Evolutionary conservation across 2,329 filamentous ascomycete genomes (phyloP), one percentile per base, ranked within the genome.

Genomic region (Aspergillus novofumigatus): DNA sequence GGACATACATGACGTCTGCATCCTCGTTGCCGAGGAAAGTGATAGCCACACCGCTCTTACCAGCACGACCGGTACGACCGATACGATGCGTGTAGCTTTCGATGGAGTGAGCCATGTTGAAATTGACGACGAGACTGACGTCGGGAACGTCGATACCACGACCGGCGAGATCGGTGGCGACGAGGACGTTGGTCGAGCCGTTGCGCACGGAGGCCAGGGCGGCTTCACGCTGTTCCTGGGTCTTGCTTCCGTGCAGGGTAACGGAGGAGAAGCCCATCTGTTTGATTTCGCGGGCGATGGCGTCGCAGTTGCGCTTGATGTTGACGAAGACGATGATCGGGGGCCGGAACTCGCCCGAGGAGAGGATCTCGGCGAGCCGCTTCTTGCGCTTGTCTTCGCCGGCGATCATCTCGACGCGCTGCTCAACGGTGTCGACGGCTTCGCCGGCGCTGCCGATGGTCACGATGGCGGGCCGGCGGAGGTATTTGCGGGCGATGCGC

Each of bases 251-350:
- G 78, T 99, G 94, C 32, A 99, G 79, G 0, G 93, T 97, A 67
- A 96, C 92, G 7, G 89, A 86, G 21, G 86, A 90, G 81, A 92
- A 94, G 66, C 94, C 94, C 86, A 94, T 94, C 53, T 89, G 84
- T 71, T 96, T 94, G 80, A 99, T 94, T 70, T 97, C 93, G 59
- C 91, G 85, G 3, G 93, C 93, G 50, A 99, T 89, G 58, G 91
- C 90, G 73, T 99, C 94, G 79, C 93, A 97, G 79, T 97, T 97
- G 67, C 92, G 90, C 78, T 97, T 97, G 86, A 97, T 97, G 76
- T 99, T 99, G 84, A 99, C 94, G 73, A 99, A 99, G 62, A 99
- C 92, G 67, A 99, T 99, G 74, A 99, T 96, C 17, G 94, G 94
- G 8, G 93, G 85, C 7, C 84, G 81, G 76, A 92, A 97, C 63